phyloP scores from a whole-genome alignment of 768 basidiomycete genomes.

The Termitomyces sp. region DNA sequence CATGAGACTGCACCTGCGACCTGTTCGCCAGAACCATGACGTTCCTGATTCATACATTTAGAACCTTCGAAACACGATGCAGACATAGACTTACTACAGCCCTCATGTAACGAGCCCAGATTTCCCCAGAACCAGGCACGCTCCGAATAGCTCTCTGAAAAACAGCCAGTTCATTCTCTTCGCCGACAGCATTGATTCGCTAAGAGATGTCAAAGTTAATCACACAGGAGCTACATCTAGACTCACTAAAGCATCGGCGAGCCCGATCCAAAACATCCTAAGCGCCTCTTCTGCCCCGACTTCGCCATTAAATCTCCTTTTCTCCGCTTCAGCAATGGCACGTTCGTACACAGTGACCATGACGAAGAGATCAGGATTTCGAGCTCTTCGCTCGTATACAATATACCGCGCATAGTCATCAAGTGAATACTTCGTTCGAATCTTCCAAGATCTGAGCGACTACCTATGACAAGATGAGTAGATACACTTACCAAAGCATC shows the following conservation, averaged over 20 bases:
- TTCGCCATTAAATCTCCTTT: conserved; percentile 48
- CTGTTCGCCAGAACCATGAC: conserved; percentile 21
- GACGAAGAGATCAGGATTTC: conserved; percentile 51
- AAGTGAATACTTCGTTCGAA: conserved; percentile 37
- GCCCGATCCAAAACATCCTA: conserved; percentile 67
- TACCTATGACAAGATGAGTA: neutral
- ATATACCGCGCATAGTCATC: conserved; percentile 62
- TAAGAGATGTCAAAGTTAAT: conserved; percentile 14
- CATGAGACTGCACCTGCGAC: neutral
- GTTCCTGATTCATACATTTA: conserved; percentile 31
- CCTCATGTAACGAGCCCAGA: conserved; percentile 76
- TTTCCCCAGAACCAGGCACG: conserved; percentile 68
- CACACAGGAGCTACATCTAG: neutral
- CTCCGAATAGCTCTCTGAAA: conserved; percentile 62
- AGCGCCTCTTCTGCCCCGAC: conserved; percentile 51
- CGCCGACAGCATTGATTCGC: conserved; percentile 42
- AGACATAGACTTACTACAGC: conserved; percentile 42
- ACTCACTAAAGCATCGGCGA: conserved; percentile 64
- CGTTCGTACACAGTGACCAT: conserved; percentile 65
- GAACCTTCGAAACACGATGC: neutral
- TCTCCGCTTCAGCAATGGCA: conserved; percentile 68
- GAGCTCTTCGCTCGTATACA: conserved; percentile 53
- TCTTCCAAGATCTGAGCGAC: conserved; percentile 17
- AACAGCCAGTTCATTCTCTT: conserved; percentile 33
- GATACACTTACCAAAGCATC: conserved; percentile 43